Percentiles rank a stretch among this genome's conserved stretches.
These are phyloP conservation scores for Mycena metata DNA, from an alignment of 768 basidiomycete species.

Conservation along the genomic window DNA sequence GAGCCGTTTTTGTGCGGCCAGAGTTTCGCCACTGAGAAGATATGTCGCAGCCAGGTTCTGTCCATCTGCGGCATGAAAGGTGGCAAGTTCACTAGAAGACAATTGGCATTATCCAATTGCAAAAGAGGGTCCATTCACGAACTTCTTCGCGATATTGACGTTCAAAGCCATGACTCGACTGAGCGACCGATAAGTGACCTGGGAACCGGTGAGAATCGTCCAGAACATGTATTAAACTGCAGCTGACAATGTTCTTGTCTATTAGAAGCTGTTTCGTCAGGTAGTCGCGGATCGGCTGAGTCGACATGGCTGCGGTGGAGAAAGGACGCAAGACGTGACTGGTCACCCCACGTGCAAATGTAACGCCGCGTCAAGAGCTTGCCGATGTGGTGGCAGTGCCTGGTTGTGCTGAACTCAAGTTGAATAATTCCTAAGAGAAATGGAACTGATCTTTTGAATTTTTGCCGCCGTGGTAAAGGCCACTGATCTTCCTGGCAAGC, in stretches of 20 bases:
- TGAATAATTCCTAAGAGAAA: too few species aligned
- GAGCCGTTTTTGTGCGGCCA: constrained; percentile 32
- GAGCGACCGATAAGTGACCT: constrained; percentile 87
- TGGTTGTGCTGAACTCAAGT: too few species aligned
- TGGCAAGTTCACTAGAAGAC: constrained; percentile 69
- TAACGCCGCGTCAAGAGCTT: too few species aligned
- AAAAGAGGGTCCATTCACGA: constrained; percentile 37
- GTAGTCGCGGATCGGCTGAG: constrained; percentile 59
- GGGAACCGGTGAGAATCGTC: constrained; percentile 7
- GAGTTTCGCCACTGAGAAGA: constrained; percentile 71
- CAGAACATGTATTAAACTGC: not conserved
- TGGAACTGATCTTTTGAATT: too few species aligned
- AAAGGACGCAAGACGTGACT: not conserved
- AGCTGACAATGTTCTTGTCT: constrained; percentile 61
- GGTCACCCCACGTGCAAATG: too few species aligned
- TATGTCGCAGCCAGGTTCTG: constrained; percentile 75
- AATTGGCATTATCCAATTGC: not conserved
- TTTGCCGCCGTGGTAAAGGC: too few species aligned
- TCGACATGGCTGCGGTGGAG: constrained; percentile 51
- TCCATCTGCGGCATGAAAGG: constrained; percentile 64
- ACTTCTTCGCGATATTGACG: constrained; percentile 87
- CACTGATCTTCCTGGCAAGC: too few species aligned
- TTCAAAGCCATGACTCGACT: constrained; percentile 80
- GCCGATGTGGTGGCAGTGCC: too few species aligned
- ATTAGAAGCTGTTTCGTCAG: constrained; percentile 66